Evolutionary conservation across 805 yeast genomes (phyloP).

Genomic region (Candida oleophila): DNA sequence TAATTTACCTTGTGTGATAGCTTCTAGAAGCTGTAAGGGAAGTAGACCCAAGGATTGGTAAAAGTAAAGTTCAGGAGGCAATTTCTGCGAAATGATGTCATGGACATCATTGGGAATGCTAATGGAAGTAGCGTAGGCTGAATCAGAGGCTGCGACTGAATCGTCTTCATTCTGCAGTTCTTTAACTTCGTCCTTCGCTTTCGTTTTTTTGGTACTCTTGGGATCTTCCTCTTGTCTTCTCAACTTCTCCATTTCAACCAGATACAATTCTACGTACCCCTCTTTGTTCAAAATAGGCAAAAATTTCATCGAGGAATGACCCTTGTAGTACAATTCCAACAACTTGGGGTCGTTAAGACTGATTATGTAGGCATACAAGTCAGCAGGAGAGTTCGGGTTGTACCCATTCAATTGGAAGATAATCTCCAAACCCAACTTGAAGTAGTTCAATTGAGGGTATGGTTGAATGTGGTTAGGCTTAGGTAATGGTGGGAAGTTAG

Average conservation of each 20-base stretch:
- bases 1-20: slow-evolving; percentile 62
- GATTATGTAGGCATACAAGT: slow-evolving; percentile 46
- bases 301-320: slow-evolving; percentile 63
- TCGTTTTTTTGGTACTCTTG: neutral
- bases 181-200: neutral
- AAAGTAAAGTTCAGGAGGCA: slow-evolving; percentile 83
- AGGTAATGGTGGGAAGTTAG: slow-evolving; percentile 47
- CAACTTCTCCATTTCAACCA: slow-evolving; percentile 38
- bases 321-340: slow-evolving; percentile 59
- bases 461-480: slow-evolving; percentile 41
- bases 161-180: neutral
- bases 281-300: slow-evolving; percentile 70
- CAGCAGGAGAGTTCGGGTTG: slow-evolving; percentile 21
- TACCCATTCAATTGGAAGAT: slow-evolving; percentile 32
- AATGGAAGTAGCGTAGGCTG: slow-evolving; percentile 7
- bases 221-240: slow-evolving; percentile 10
- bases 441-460: slow-evolving; percentile 38
- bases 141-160: neutral
- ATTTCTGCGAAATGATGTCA: slow-evolving; percentile 75
- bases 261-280: slow-evolving; percentile 67
- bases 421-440: slow-evolving; percentile 40
- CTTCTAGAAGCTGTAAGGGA: slow-evolving; percentile 60
- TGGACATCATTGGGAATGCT: slow-evolving; percentile 76
- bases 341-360: slow-evolving; percentile 45
- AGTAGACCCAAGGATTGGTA: slow-evolving; percentile 78